Conservation (phyloP, 2,329 filamentous ascomycete species). For the Rosellinia necatrix region DNA sequence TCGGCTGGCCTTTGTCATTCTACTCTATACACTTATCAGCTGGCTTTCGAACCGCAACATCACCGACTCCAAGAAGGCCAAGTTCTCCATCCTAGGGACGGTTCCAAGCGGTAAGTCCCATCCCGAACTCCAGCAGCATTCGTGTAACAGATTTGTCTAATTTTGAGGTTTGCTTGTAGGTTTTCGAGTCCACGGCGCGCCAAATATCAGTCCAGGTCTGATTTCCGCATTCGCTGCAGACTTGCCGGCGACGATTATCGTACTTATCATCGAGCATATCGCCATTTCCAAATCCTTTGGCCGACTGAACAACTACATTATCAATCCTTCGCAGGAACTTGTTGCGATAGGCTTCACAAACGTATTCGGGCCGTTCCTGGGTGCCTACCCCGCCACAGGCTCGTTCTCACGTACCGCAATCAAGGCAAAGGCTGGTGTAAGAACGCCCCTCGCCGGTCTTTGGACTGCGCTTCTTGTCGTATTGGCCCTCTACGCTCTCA, state of each 20-base stretch:
- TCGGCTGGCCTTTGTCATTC: constrained; percentile 78
- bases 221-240: constrained; percentile 67
- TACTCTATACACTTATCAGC: constrained; percentile 79
- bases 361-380: constrained; percentile 76
- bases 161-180: constrained; percentile 45
- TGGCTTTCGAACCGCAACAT: constrained; percentile 69
- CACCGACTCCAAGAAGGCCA: constrained; percentile 53
- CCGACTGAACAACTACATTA: constrained; percentile 76
- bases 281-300: constrained; percentile 85
- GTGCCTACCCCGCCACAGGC: constrained; percentile 83
- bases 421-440: constrained; percentile 90
- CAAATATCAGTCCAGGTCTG: constrained; percentile 62
- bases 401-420: constrained; percentile 92
- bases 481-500: constrained; percentile 80
- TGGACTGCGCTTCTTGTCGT: constrained; percentile 83
- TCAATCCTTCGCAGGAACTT: constrained; percentile 79
- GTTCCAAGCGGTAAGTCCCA: constrained; percentile 67
- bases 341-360: constrained; percentile 79
- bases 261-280: constrained; percentile 81
- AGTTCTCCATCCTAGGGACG: constrained; percentile 66
- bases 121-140: background rate
- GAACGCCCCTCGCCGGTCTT: constrained; percentile 83
- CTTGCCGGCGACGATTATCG: constrained; percentile 76
- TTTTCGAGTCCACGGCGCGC: constrained; percentile 72
- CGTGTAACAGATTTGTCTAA: constrained; percentile 1